These are phyloP conservation scores for Carex parvula DNA, from an alignment of 176 grass and related monocot genomes.

Conservation along the genomic window DNA sequence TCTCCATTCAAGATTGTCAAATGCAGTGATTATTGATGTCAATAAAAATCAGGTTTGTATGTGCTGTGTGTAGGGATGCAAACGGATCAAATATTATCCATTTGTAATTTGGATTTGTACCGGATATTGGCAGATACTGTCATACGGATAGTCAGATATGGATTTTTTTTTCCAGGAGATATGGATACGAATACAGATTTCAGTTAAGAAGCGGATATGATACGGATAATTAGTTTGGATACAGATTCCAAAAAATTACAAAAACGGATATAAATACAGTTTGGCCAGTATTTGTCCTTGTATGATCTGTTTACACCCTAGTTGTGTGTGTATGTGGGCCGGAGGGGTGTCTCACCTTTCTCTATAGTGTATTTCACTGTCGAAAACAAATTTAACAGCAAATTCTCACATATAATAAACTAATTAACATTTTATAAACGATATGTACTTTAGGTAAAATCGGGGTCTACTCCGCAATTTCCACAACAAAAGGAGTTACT, in stretches of 20 bases:
- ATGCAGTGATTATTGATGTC: conserved; percentile 71
- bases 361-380: neutral
- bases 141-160: neutral
- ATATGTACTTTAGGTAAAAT: conserved; percentile 50
- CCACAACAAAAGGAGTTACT: conserved; percentile 80
- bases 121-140: neutral
- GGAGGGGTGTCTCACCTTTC: neutral
- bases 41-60: conserved; percentile 87
- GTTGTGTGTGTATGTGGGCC: neutral
- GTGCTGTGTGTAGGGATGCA: neutral
- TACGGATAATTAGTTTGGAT: neutral
- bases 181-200: neutral
- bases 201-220: neutral
- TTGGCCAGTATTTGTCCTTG: neutral
- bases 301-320: neutral
- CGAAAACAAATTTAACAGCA: conserved; percentile 10
- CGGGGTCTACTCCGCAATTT: conserved; percentile 62
- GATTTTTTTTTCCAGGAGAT: neutral
- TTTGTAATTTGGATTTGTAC: neutral
- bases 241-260: neutral
- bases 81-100: neutral
- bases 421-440: neutral
- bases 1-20: conserved; percentile 58
- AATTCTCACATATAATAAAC: conserved; percentile 10
- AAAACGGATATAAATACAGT: neutral